These are phyloP conservation scores for Talaromyces adpressus DNA, from an alignment of 495 filamentous ascomycete genomes.

Conservation along the genomic window DNA sequence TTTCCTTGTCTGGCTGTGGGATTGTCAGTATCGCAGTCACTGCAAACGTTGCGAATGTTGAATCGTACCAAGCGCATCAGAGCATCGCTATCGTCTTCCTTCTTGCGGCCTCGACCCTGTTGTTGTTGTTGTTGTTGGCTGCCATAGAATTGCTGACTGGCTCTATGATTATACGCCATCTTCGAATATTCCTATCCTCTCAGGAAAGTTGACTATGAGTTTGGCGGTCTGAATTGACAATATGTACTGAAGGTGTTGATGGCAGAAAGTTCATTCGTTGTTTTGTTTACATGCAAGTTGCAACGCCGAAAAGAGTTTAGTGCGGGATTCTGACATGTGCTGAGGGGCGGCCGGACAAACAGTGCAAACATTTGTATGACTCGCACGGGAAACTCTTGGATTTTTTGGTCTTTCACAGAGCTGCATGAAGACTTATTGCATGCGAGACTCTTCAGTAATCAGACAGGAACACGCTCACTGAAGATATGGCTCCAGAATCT, in stretches of 20 bases:
- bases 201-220: not conserved
- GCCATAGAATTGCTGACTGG: slow-evolving; percentile 61
- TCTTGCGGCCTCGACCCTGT: slow-evolving; percentile 53
- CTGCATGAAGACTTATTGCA: not conserved
- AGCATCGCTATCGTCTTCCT: slow-evolving; percentile 75
- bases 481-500: slow-evolving; percentile 29
- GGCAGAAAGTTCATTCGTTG: not conserved
- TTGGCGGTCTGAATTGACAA: not conserved
- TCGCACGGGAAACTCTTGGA: not conserved
- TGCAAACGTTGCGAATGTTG: not conserved
- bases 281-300: slow-evolving; percentile 29
- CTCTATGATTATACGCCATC: slow-evolving; percentile 63
- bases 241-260: slow-evolving; percentile 18
- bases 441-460: not conserved
- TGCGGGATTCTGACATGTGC: slow-evolving; percentile 24
- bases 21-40: slow-evolving; percentile 11
- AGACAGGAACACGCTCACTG: slow-evolving; percentile 1
- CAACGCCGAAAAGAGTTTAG: slow-evolving; percentile 30
- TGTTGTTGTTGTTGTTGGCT: slow-evolving; percentile 49
- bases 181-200: not conserved
- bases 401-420: not conserved
- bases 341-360: slow-evolving; percentile 24
- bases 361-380: slow-evolving; percentile 27
- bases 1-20: slow-evolving; percentile 70
- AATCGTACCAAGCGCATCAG: slow-evolving; percentile 71